Evolutionary conservation across 1,284 basidiomycete genomes (phyloP), one percentile per base, ranked within the genome.

Genomic region (Cutaneotrichosporon cavernicola): DNA sequence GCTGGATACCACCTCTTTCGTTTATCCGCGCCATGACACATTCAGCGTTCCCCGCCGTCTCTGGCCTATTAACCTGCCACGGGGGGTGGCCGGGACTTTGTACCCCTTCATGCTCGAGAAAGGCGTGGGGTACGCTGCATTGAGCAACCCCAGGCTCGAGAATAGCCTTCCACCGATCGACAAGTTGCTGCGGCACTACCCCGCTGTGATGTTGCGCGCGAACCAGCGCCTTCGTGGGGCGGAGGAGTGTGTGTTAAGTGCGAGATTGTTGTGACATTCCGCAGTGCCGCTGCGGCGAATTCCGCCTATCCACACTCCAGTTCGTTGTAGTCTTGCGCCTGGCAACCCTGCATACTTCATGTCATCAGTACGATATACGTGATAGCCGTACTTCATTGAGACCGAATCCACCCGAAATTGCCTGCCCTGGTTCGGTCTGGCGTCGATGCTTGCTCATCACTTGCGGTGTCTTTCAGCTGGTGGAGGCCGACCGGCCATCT

Each of bases 1-100:
- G 31, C 53, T 55, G 18, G 53, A 16, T 2, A 6, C 9, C 6
- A 36, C 53, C 34, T 13, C 36, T 26, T 40, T 13, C 53, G 11
- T 16, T 36, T 18, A 9, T 34, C 34, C 53, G 14, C 36, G 32
- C 32, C 38, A 34, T 9, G 53, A 56, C 21, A 5, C 22, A 13
- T 56, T 40, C 34, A 5, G 21, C n/a, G 53, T 56, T 2, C 53
- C 53, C 22, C 53, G 53, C 36, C 53, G 53, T 5, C 7, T 56
- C 10, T 56, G 53, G 53, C 34, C 36, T 10, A 26, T 36, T 5
- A 10, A 11, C 21, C 53, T 36, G 21, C 53, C 53, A 7, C 18
- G 13, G 18, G 31, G 16, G 5, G n/a, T 8, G 18, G 21, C n/a
- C n/a, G 36, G 53, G 18, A 26, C 26, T 26, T 11, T 56, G 34